Base-by-base conservation (phyloP, 768 basidiomycete species). In the Guyanaporus albipodus region DNA sequence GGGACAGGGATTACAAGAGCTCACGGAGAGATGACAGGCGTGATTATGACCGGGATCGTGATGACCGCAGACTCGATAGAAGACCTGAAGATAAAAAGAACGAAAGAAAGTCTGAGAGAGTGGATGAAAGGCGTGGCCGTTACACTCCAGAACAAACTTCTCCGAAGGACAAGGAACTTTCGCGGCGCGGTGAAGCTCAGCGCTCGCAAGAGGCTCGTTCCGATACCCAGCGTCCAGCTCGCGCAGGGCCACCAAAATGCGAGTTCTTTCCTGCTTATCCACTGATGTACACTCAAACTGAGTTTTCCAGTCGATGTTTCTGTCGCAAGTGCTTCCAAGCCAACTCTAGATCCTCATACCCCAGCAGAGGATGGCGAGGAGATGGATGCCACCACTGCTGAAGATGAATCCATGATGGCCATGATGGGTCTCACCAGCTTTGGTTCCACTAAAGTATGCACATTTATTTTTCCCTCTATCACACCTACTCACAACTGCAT, bases 361-460 rank as follows among this genome's bases (percentile, higher is more conserved):
- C 63, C 68, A 35, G 69, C 67, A 12, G 82, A 83, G 48, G 78
- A 70, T 19, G 71, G 66, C 32, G 73, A 77, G 56, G 76, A 66
- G 9, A 73, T 74, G 72, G 74, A 74, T 15, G 72, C 69, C 23
- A 77, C 75, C n/a, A 73, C 73, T 47, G 83, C 80, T 12, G 87
- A 87, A 32, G 87, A 88, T 19, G 78, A 79, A 38, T 83, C 80
- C 44, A 91, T 96, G 83, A 88, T 87, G 78, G 80, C 85, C 29
- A 77, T 81, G 74, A 95, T 98, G 90, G 94, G 95, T 33, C 69
- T 98, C 57, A 60, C 68, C 37, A 89, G 91, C 9, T 98, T 98
- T 62, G 91, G 87, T 9, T 75, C 82, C 1, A 95, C 95, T 0
- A 96, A 97, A 75, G 93, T 90, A 57, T 43, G 68, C 19, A 6